Evolutionary conservation across 352 stramenopile species (phyloP).

Genomic region (Thraustochytrium aureum): DNA sequence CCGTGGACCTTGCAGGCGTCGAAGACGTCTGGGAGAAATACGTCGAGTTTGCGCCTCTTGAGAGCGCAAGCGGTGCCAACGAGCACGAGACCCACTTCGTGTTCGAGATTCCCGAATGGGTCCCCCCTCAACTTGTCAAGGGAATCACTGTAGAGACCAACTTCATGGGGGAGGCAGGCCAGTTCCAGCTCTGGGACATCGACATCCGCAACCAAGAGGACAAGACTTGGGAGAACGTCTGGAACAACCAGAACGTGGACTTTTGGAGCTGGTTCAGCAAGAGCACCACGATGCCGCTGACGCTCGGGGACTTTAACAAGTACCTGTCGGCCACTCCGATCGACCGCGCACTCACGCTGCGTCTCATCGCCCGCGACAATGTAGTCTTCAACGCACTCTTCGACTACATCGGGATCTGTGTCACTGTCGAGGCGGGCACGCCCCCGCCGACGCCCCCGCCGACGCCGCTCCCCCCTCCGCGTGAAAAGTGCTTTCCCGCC

Average conservation of each 20-base stretch:
- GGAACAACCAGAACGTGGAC: not conserved
- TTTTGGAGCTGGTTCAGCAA: not conserved
- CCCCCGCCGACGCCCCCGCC: too few species aligned
- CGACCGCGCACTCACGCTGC: not conserved
- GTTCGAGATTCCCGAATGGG: not conserved
- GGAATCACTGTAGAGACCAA: not conserved
- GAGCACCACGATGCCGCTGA: not conserved
- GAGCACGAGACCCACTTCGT: not conserved
- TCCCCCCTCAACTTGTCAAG: not conserved
- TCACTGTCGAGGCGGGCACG: not conserved
- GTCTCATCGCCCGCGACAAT: not conserved
- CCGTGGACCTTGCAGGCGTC: not conserved
- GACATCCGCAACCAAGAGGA: not conserved
- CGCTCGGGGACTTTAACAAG: not conserved
- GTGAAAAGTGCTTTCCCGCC: not conserved
- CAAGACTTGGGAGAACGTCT: not conserved
- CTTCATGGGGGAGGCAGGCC: not conserved
- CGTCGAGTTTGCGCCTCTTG: not conserved
- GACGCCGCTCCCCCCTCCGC: not conserved
- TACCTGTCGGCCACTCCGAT: not conserved
- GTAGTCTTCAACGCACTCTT: not conserved
- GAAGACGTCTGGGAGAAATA: not conserved
- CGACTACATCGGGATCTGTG: not conserved
- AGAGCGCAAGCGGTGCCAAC: not conserved
- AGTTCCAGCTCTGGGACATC: not conserved